Base-by-base conservation (phyloP, 495 filamentous ascomycete genomes). In the Aspergillus ostianus region DNA sequence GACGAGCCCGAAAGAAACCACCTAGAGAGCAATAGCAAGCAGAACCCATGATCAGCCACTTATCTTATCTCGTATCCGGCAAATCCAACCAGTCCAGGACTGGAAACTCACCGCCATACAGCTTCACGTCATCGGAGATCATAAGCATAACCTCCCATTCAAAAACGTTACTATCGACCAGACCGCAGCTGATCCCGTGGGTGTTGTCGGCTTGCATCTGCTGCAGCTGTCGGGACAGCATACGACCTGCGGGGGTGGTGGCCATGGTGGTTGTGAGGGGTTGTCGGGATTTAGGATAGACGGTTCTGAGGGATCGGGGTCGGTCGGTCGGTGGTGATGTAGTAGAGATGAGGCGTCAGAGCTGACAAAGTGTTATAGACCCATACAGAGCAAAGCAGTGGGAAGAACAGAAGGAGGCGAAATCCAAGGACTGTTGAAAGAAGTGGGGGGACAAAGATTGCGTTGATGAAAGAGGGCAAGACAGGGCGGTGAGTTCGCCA, bases 71-170 rank as follows among this genome's bases (percentile, higher is more conserved):
- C 53, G 47, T 27, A 47, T 44, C n/a, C 8, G 1, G 30, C 30
- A 32, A 54, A 53, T 21, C 15, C 30, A 2, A 12, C 8, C 30
- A 32, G 1, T 32, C 30, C 30, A 32, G 6, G 6, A 8, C 10
- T 26, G 4, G 23, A 26, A 21, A 76, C 87, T 77, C 71, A 87
- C 88, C 94, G 64, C 93, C 95, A 68, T 98, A 98, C 68, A 91
- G 88, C 73, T 95, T 93, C 74, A 91, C 93, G 65, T 98, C 94
- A 67, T 98, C 94, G 30, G 83, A 90, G 66, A 98, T 94, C 94
- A 98, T 98, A 36, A 98, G 84, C 89, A 97, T 96, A 17, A 98
- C 92, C 72, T 98, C 93, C 94, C 94, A 98, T 79, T 97, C 89
- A 63, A 96, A 97, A n/a, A 98, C 88, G 69, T 96, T 97, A 77